Base-by-base conservation (phyloP, 169 alveolate species). In the Blepharisma undulans region DNA sequence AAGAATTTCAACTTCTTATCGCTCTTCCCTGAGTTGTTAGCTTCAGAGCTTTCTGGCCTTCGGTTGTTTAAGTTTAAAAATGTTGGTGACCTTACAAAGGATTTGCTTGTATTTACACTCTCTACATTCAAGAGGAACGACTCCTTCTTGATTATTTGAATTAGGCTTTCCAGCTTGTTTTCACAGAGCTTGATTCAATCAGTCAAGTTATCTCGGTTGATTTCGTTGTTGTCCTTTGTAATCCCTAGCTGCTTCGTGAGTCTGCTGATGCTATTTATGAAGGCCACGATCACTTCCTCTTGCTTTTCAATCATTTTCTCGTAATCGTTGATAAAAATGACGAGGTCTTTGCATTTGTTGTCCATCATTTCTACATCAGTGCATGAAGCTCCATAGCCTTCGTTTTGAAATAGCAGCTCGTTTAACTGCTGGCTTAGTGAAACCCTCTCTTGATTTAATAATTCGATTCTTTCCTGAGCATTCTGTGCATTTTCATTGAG, bases 131-230 rank as follows among this genome's bases (percentile, higher is more conserved):
- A 4, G 0, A 27, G 61, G 14, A 78, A 78, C 29, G 29, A 21
- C 61, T 78, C 34, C 25, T 78, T 78, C 18, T 78, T 78, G 6
- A 78, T 78, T 29, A 29, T 21, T 16, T 78, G 29, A 2, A 78
- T 78, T 25, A 78, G 71, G 25, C 29, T 78, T 14, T 78, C 86
- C 86, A 78, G 60, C 34, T 78, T 78, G 60, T 78, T 78, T 36
- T 32, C 34, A 6, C 86, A 78, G n/a, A 21, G 7, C 14, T 32
- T 78, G 27, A 78, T 27, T 4, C 86, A 78, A 21, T 78, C 86
- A 78, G 6, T 25, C 18, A 78, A 78, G 60, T 78, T 78, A 12
- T 78, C 86, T 21, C 61, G 6, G 34, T 27, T 78, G 60, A 78
- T 78, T 32, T 78, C 86, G 21, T 32, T 32, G 34, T 27, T 29